Evolutionary conservation across 768 basidiomycete genomes (phyloP).

Genomic region (Termitomyces heimii): DNA sequence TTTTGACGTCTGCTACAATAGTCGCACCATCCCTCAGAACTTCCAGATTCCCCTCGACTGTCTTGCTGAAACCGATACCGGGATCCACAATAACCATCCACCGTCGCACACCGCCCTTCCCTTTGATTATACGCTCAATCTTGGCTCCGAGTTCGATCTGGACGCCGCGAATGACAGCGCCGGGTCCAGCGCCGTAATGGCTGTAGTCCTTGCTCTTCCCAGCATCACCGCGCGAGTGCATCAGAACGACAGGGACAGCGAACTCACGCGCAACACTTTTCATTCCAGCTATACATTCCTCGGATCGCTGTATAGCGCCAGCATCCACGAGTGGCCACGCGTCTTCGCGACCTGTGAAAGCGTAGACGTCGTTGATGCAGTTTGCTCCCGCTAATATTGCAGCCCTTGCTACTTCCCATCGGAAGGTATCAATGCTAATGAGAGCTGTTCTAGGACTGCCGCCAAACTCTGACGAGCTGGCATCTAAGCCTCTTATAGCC

Average conservation of each 20-base stretch:
- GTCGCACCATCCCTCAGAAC: slow-evolving; percentile 48
- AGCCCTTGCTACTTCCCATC: slow-evolving; percentile 69
- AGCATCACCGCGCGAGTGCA: slow-evolving; percentile 92
- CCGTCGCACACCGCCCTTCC: slow-evolving; percentile 65
- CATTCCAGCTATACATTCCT: slow-evolving; percentile 51
- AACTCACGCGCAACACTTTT: slow-evolving; percentile 54
- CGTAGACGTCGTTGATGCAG: slow-evolving; percentile 91
- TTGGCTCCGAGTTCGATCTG: slow-evolving; percentile 65
- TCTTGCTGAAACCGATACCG: slow-evolving; percentile 93
- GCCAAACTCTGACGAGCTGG: background rate
- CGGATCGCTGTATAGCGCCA: slow-evolving; percentile 23
- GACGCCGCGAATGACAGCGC: slow-evolving; percentile 60
- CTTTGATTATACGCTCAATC: slow-evolving; percentile 58
- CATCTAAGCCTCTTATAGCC: slow-evolving; percentile 30
- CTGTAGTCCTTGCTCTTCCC: slow-evolving; percentile 64
- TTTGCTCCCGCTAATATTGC: slow-evolving; percentile 81
- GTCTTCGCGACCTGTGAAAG: slow-evolving; percentile 63
- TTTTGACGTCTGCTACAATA: slow-evolving; percentile 35
- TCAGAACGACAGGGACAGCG: slow-evolving; percentile 78
- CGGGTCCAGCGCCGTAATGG: slow-evolving; percentile 31
- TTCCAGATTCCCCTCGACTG: slow-evolving; percentile 63
- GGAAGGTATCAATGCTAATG: slow-evolving; percentile 87
- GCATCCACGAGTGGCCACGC: slow-evolving; percentile 25
- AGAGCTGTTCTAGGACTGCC: slow-evolving; percentile 27
- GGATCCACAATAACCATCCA: slow-evolving; percentile 87